These are phyloP conservation scores for Noccaea caerulescens DNA, from an alignment of 345 rosid species.

Conservation along the genomic window DNA sequence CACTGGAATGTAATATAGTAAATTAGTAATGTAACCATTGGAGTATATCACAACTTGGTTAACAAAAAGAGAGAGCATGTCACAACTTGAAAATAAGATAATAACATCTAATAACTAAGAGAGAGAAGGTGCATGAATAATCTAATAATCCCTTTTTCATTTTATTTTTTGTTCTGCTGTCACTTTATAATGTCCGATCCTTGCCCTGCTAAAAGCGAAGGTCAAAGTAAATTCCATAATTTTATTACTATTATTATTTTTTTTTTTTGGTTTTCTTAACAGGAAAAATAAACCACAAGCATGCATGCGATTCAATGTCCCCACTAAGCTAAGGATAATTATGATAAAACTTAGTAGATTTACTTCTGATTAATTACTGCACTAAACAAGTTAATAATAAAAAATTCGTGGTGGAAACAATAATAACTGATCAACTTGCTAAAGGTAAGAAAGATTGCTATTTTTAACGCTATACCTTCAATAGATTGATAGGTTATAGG, in stretches of 20 bases:
- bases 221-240: conserved; percentile 17
- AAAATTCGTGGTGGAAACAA: conserved; percentile 24
- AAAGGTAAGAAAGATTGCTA: conserved; percentile 11
- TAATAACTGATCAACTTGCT: conserved; percentile 41
- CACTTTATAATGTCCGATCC: conserved; percentile 25
- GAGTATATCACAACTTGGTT: too few species aligned
- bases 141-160: conserved; percentile 1
- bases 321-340: conserved; percentile 30
- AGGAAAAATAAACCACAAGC: conserved; percentile 7
- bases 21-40: too few species aligned
- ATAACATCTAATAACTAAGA: neutral
- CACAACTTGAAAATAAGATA: conserved; percentile 27
- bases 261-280: neutral
- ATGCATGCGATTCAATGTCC: conserved; percentile 35
- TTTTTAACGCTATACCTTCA: conserved; percentile 7
- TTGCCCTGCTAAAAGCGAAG: neutral
- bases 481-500: conserved; percentile 12
- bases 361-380: conserved; percentile 30
- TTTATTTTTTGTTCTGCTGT: neutral
- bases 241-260: neutral
- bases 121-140: conserved; percentile 26
- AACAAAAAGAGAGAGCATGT: too few species aligned
- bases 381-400: conserved; percentile 18
- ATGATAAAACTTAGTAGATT: conserved; percentile 25
- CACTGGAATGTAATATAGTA: too few species aligned